Percentiles rank a stretch among this genome's conserved stretches.
Conservation (phyloP, 495 filamentous ascomycete genomes). For the Penicillium simplicissimum region DNA sequence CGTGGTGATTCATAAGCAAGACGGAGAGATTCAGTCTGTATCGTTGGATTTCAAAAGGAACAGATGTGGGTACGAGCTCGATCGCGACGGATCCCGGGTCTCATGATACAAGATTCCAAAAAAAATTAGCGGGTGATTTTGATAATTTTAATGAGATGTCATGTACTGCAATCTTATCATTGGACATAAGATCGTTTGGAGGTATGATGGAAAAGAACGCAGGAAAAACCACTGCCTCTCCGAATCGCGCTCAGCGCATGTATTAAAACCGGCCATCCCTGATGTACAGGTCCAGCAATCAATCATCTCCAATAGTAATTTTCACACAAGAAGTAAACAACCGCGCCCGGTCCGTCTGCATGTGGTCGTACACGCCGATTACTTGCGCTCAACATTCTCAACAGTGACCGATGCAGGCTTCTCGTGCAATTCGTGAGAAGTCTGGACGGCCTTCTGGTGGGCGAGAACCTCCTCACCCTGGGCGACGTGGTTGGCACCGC, state of each 20-base stretch:
- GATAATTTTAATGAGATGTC: not conserved
- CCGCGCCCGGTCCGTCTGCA: not conserved
- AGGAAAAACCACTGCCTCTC: not conserved
- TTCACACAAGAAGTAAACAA: not conserved
- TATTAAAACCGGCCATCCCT: conserved; percentile 8
- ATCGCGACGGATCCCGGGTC: conserved; percentile 28
- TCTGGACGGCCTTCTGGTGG: conserved; percentile 28
- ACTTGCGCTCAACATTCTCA: conserved; percentile 28
- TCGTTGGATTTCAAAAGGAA: not conserved
- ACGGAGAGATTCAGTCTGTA: not conserved
- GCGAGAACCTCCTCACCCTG: conserved; percentile 48
- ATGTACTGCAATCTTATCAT: not conserved
- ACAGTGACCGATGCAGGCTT: conserved; percentile 30
- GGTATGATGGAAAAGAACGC: not conserved
- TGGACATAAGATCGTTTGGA: not conserved
- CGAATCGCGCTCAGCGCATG: conserved; percentile 2
- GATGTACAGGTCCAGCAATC: not conserved
- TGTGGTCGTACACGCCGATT: not conserved
- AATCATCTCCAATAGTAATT: not conserved
- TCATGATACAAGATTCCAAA: conserved; percentile 23
- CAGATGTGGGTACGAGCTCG: conserved; percentile 26
- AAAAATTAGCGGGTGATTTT: not conserved
- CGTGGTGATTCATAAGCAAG: not conserved
- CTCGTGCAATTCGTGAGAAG: conserved; percentile 19
- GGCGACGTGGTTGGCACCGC: conserved; percentile 57